Conservation (phyloP, 2,329 filamentous ascomycete species). For the Elsinoe perseae region DNA sequence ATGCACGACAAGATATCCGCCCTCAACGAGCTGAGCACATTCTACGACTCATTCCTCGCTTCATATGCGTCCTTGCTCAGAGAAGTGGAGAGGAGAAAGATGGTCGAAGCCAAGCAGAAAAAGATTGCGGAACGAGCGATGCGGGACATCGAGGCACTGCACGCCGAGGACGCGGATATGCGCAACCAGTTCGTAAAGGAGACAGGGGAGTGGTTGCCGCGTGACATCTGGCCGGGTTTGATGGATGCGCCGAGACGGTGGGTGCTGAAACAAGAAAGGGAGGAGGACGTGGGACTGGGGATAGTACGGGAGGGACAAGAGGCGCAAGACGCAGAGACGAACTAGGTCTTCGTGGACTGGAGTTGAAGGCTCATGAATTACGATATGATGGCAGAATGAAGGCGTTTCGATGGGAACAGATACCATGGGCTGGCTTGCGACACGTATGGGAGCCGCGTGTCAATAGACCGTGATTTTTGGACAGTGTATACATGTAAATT, state of each 20-base stretch:
- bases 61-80: conserved; percentile 80
- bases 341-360: not conserved
- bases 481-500: conserved; percentile 1
- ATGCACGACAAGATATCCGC: conserved; percentile 65
- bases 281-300: conserved; percentile 2
- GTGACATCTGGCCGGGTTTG: conserved; percentile 78
- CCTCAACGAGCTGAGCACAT: conserved; percentile 66
- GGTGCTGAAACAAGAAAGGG: conserved; percentile 9
- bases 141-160: conserved; percentile 66
- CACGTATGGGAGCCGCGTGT: not conserved
- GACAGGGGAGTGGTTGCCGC: conserved; percentile 77
- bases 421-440: not conserved
- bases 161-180: conserved; percentile 58
- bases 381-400: conserved; percentile 4
- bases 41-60: conserved; percentile 78
- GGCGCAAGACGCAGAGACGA: not conserved
- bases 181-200: conserved; percentile 73
- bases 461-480: not conserved
- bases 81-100: conserved; percentile 68
- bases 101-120: conserved; percentile 65
- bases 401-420: not conserved
- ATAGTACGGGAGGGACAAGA: not conserved
- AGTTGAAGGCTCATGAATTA: not conserved
- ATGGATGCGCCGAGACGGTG: conserved; percentile 32
- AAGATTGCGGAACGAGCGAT: conserved; percentile 69